Percentiles rank a stretch among this genome's conserved stretches.
phyloP scores from a whole-genome alignment of 768 basidiomycete species.

The Amyloporia xantha region DNA sequence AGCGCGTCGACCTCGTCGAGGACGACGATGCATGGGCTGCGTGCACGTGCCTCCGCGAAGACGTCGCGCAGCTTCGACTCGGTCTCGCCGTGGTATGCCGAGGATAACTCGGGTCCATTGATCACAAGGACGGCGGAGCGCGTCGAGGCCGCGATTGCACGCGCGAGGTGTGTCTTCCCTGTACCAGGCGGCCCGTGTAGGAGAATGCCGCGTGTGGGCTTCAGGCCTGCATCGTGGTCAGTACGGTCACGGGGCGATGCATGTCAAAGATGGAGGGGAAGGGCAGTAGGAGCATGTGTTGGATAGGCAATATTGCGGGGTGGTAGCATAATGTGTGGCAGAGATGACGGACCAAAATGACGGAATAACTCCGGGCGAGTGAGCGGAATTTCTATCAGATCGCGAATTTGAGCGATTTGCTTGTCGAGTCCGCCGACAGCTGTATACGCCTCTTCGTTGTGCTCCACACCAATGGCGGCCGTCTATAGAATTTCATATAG shows the following conservation, averaged over 20 bases:
- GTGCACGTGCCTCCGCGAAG: conserved; percentile 74
- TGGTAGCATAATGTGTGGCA: background rate
- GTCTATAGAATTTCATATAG: background rate
- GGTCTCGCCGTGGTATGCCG: conserved; percentile 96
- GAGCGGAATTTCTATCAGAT: conserved; percentile 82
- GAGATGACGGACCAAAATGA: conserved; percentile 48
- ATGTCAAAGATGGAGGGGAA: background rate
- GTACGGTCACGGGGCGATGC: background rate
- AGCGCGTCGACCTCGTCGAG: conserved; percentile 95
- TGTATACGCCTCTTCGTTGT: conserved; percentile 55
- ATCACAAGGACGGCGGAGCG: conserved; percentile 85
- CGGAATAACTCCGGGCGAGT: conserved; percentile 75
- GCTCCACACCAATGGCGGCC: background rate
- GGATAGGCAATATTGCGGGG: background rate
- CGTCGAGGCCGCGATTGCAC: conserved; percentile 86
- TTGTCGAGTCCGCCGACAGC: conserved; percentile 82
- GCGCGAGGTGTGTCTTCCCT: conserved; percentile 94
- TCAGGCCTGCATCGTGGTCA: conserved; percentile 51
- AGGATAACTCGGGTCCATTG: conserved; percentile 92
- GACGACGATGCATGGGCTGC: conserved; percentile 89
- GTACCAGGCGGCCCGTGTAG: conserved; percentile 96
- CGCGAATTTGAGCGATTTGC: conserved; percentile 81
- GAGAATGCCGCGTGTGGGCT: conserved; percentile 92
- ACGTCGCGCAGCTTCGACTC: conserved; percentile 86
- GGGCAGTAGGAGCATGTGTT: conserved; percentile 14